Base-by-base conservation (phyloP, 164 flowering plant genomes). In the Cinnamomum micranthum region DNA sequence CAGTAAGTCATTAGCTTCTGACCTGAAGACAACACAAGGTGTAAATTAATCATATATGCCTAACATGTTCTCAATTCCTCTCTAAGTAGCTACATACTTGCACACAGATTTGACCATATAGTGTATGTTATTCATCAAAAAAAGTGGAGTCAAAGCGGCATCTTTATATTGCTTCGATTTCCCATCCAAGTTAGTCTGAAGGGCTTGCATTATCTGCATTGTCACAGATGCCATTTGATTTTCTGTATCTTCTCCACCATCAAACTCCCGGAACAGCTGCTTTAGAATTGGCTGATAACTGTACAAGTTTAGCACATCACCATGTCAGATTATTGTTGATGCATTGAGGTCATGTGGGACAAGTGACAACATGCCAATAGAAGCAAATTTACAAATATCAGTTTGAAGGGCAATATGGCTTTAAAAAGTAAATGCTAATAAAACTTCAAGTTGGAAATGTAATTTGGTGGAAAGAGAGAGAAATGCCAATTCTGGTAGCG, bases 101-200 rank as follows among this genome's bases (percentile, higher is more conserved):
- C 95, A 88, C 20, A 95, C 97, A 73, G 97, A 95, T 92, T 97
- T 86, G 80, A 95, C 98, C 75, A 95, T 93, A 71, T 93, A 95
- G 79, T 95, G 97, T 74, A 93, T 82, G 69, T 93, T 93, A 84
- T 95, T 95, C 98, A 95, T 95, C 15, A 91, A 92, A 78, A 95
- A 95, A 73, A 94, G 75, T 51, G 92, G 93, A 71, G 95, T 92
- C 80, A 95, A 75, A 75, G 97, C 90, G 72, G 89, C 83, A 83
- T 93, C 97, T 75, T 79, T 95, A 76, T 93, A 95, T 73, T 91
- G 97, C 88, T 90, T 95, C 33, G 97, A 91, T 83, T 95, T 95
- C 65, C 93, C 97, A 82, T 95, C 98, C 77, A 95, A 77, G 74
- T 95, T 95, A 69, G 72, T 87, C 80, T 88, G 95, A 72, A 95